Base-by-base conservation (phyloP, 2,329 filamentous ascomycete species). In the Beauveria sp. region DNA sequence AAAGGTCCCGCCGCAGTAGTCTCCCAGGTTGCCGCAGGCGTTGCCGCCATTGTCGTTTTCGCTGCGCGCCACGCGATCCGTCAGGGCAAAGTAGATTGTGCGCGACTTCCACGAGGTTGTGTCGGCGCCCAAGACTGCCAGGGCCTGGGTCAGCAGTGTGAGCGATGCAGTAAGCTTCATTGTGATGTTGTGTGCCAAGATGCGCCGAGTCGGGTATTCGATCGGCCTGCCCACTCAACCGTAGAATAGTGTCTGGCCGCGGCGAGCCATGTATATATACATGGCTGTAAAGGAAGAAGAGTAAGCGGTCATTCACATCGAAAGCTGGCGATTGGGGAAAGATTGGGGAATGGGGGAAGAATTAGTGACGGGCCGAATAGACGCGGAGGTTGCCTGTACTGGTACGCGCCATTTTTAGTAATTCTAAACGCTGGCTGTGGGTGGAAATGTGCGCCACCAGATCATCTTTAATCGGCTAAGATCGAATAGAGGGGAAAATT, bases 1-100 rank as follows among this genome's bases (percentile, higher is more conserved):
- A 68, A 81, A 88, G 1, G 81, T 84, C 18, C 86, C 86, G 46
- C 84, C 84, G 65, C 86, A 88, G 70, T 86, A 87, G 28, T 70
- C 69, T 30, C 71, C 67, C n/a, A 78, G 70, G 42, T 73, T 66
- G 8, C 72, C 66, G 66, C 80, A 82, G 1, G 72, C 62, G 24
- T 70, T 72, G n/a, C 78, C 77, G 5, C 74, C 77, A 4, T 73
- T 76, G 24, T 77, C 79, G 64, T 75, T 73, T 26, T 54, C 62
- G 3, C 71, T 76, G 9, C 77, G 77, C 5, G 81, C 82, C 62
- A 82, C 78, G 1, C 83, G 79, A 67, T 85, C 82, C 3, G 82
- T 84, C 66, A 86, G 70, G 43, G 80, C 77, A 71, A 85, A 83
- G 69, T 86, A 86, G 60, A 85, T 84, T 50, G 79, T 82, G 60